phyloP scores from a whole-genome alignment of 1,284 basidiomycete species.

The Cryptococcus jaspeensis region DNA sequence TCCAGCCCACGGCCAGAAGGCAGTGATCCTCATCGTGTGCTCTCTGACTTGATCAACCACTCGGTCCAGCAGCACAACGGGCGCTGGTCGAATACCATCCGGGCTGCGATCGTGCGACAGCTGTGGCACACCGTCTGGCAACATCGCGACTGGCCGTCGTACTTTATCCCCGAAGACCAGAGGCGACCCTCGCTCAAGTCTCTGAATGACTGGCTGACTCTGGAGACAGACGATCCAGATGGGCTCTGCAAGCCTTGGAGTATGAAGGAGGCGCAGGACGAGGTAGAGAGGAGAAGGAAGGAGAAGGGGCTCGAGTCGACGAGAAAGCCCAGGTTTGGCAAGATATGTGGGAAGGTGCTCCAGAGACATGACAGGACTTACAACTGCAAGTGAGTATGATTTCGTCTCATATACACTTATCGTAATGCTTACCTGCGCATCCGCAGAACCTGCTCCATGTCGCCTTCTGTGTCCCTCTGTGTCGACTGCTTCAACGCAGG shows the following conservation, averaged over 20 bases:
- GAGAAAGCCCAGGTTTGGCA: constrained; percentile 23
- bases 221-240: constrained; percentile 2
- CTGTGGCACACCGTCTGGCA: constrained; percentile 36
- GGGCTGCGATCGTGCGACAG: constrained; percentile 29
- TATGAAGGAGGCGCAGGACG: constrained; percentile 25
- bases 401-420: neutral
- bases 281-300: constrained; percentile 18
- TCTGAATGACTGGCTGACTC: constrained; percentile 7
- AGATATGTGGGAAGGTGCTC: constrained; percentile 42
- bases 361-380: constrained; percentile 68
- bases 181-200: neutral
- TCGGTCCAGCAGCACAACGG: constrained; percentile 10
- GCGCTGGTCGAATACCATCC: constrained; percentile 18
- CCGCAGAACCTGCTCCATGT: constrained; percentile 77
- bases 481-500: constrained; percentile 81
- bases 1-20: neutral
- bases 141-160: constrained; percentile 25
- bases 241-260: constrained; percentile 17
- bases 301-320: constrained; percentile 17
- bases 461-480: constrained; percentile 85
- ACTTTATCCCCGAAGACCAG: constrained; percentile 17
- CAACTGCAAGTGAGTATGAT: constrained; percentile 74
- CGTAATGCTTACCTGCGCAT: neutral
- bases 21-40: constrained; percentile 22
- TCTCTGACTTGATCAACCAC: constrained; percentile 24